A percentile compares a stretch with the other conserved stretches of the same genome.
Evolutionary conservation across 805 yeast species (phyloP).

Genomic region (Starmerella floricola): DNA sequence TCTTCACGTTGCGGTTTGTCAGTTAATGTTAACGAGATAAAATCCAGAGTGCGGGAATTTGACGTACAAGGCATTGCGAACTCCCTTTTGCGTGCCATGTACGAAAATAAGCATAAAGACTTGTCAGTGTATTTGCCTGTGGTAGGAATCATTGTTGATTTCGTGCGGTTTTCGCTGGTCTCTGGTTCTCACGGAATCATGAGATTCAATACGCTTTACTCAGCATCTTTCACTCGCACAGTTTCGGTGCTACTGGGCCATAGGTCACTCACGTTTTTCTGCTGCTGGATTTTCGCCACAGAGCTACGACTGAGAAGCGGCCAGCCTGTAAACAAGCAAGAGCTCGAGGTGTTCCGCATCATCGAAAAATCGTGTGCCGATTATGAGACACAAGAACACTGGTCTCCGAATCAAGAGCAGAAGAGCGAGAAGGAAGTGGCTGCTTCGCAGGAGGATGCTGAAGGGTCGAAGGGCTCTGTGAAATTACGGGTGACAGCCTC

Average conservation of each 20-base stretch:
- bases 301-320: not conserved
- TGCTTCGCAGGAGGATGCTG: not conserved
- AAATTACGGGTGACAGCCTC: not conserved
- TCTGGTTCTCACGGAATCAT: not conserved
- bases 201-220: not conserved
- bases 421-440: too few species aligned
- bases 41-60: not conserved
- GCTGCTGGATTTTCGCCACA: slow-evolving; percentile 1
- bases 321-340: not conserved
- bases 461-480: not conserved
- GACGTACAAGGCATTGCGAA: not conserved
- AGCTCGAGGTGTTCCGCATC: not conserved
- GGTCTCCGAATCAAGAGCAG: too few species aligned
- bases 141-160: not conserved
- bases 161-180: not conserved
- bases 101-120: not conserved
- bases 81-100: not conserved
- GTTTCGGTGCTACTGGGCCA: not conserved
- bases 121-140: not conserved
- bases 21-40: not conserved
- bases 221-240: not conserved
- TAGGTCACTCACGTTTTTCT: not conserved
- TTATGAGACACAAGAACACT: not conserved
- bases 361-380: not conserved
- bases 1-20: not conserved